These are phyloP conservation scores for Cucurbita argyrosperma DNA, from an alignment of 306 rosid species.

Conservation along the genomic window DNA sequence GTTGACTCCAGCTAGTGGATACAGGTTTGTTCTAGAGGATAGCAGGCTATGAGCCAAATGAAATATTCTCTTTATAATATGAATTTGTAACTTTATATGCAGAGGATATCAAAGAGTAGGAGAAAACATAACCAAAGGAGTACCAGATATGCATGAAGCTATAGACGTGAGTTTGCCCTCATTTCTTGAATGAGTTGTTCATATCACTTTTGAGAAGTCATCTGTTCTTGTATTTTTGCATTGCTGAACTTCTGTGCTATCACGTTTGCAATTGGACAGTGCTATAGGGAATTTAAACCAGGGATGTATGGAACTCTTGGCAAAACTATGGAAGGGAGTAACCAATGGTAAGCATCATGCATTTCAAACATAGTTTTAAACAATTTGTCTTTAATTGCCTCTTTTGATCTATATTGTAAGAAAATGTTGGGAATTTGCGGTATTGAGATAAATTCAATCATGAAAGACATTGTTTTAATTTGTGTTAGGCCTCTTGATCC, in stretches of 20 bases:
- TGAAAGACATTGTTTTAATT: not conserved
- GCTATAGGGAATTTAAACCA: conserved; percentile 61
- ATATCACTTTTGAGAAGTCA: not conserved
- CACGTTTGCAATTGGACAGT: conserved; percentile 23
- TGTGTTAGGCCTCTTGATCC: conserved; percentile 66
- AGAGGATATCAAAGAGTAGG: conserved; percentile 80
- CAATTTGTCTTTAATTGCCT: not conserved
- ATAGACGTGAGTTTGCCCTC: conserved; percentile 49
- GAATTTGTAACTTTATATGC: conserved; percentile 14
- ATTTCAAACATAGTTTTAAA: not conserved
- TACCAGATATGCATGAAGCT: conserved; percentile 86
- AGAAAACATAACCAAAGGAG: conserved; percentile 69
- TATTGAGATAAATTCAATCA: not conserved
- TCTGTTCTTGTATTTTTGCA: not conserved
- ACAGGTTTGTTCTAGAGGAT: conserved; percentile 38
- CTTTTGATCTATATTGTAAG: not conserved
- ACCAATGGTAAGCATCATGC: conserved; percentile 50
- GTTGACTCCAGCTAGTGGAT: conserved; percentile 50
- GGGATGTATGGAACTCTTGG: conserved; percentile 84
- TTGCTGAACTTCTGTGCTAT: not conserved
- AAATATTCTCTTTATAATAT: not conserved
- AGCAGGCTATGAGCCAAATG: not conserved
- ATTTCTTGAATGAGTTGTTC: not conserved
- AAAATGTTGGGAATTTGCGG: not conserved
- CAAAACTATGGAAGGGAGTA: conserved; percentile 72